These are phyloP conservation scores for Ustilago vetiveriae DNA, from an alignment of 1,284 basidiomycete genomes.

Conservation along the genomic window DNA sequence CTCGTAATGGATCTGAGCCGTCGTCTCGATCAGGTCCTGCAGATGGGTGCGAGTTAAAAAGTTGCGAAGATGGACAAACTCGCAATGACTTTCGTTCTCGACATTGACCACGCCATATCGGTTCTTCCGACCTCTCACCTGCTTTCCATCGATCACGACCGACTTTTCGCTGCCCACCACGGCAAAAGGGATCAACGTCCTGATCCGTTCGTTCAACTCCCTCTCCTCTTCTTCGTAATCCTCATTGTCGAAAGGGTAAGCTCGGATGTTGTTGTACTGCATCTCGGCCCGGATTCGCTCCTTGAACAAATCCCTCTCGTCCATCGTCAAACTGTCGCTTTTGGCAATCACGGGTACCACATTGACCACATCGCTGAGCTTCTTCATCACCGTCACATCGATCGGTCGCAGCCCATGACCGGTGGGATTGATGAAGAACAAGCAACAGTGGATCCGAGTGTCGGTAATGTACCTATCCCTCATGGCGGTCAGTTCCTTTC, in stretches of 20 bases:
- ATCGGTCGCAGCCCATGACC: conserved; percentile 71
- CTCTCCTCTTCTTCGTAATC: conserved; percentile 91
- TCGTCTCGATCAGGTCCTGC: conserved; percentile 98
- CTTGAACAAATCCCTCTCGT: conserved; percentile 94
- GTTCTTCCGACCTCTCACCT: conserved; percentile 94
- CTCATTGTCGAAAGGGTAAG: conserved; percentile 97
- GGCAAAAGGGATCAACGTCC: conserved; percentile 95
- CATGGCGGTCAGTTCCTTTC: conserved; percentile 98
- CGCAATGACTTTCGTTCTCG: conserved; percentile 90
- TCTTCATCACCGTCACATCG: conserved; percentile 98
- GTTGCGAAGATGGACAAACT: conserved; percentile 96
- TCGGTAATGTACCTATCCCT: conserved; percentile 98
- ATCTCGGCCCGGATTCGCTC: conserved; percentile 93
- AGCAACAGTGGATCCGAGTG: conserved; percentile 95
- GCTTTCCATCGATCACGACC: conserved; percentile 93
- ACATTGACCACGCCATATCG: conserved; percentile 98
- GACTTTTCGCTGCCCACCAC: conserved; percentile 93
- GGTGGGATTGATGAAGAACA: conserved; percentile 90
- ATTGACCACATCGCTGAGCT: conserved; percentile 96
- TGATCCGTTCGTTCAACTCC: conserved; percentile 87
- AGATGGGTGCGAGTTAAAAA: conserved; percentile 93
- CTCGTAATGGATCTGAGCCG: conserved; percentile 98
- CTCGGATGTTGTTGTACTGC: conserved; percentile 87
- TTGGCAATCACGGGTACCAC: conserved; percentile 99
- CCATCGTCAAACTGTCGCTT: conserved; percentile 91